phyloP scores from a whole-genome alignment of 768 basidiomycete species.

The Auriscalpium orientale region DNA sequence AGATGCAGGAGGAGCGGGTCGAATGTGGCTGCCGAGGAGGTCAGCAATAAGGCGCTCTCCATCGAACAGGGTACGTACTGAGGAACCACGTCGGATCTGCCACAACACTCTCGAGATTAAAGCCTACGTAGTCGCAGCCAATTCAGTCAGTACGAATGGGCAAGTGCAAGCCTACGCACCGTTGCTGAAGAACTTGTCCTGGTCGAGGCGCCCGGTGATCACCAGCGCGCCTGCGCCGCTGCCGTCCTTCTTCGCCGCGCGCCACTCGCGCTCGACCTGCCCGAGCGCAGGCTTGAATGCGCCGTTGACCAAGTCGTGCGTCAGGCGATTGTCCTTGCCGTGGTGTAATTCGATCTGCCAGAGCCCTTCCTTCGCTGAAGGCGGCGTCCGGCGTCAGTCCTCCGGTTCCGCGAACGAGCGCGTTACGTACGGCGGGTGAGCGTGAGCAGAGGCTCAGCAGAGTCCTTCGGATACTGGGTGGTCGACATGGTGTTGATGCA shows the following conservation, averaged over 20 bases:
- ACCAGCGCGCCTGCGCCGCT: constrained; percentile 65
- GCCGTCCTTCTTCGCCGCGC: constrained; percentile 35
- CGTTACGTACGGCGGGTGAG: constrained; percentile 52
- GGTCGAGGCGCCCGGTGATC: constrained; percentile 64
- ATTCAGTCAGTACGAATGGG: not conserved
- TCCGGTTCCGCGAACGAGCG: not conserved
- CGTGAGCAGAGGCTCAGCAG: constrained; percentile 45
- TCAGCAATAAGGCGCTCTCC: not conserved
- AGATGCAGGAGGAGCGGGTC: constrained; percentile 67
- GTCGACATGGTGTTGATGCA: not conserved
- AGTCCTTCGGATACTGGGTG: not conserved
- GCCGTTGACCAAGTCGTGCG: constrained; percentile 44
- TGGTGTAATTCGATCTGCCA: constrained; percentile 83
- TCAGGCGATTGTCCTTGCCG: constrained; percentile 66
- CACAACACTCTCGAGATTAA: constrained; percentile 49
- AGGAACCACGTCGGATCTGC: constrained; percentile 57
- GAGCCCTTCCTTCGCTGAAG: constrained; percentile 45
- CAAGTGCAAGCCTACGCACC: constrained; percentile 32
- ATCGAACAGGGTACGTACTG: constrained; percentile 31
- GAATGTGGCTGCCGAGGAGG: constrained; percentile 25
- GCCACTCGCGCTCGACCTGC: constrained; percentile 69
- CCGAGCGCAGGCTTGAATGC: constrained; percentile 67
- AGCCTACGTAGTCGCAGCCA: constrained; percentile 33
- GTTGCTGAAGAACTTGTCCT: constrained; percentile 88
- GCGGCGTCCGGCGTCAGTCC: not conserved